These are phyloP conservation scores for Pulveroboletus sp. DNA, from an alignment of 768 basidiomycete genomes.

Conservation along the genomic window DNA sequence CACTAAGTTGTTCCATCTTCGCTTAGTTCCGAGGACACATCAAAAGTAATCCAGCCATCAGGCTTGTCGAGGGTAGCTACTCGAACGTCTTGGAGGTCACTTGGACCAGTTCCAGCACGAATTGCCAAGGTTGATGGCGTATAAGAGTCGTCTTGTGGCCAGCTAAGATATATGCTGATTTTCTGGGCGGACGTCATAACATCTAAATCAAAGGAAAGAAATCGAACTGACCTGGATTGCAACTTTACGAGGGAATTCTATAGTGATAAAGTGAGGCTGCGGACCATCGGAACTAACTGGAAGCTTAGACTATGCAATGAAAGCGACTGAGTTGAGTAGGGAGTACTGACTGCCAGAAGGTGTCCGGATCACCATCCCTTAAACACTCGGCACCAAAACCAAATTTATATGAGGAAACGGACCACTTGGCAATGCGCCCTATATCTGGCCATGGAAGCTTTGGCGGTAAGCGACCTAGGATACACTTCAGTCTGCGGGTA, in stretches of 20 bases:
- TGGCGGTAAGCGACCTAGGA: constrained; percentile 42
- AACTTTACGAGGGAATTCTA: constrained; percentile 90
- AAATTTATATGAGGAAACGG: constrained; percentile 94
- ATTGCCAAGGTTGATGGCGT: constrained; percentile 90
- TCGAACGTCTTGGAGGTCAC: constrained; percentile 90
- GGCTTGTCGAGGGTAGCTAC: constrained; percentile 86
- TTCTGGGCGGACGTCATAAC: constrained; percentile 49
- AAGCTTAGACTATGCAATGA: not conserved
- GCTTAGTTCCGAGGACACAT: constrained; percentile 74
- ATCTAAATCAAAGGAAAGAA: not conserved
- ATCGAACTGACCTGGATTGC: constrained; percentile 67
- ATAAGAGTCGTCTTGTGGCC: constrained; percentile 90
- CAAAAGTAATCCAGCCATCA: constrained; percentile 90
- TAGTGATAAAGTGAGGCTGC: constrained; percentile 93
- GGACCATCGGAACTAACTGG: constrained; percentile 80
- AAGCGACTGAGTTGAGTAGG: not conserved
- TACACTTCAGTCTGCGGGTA: not conserved
- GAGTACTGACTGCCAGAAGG: constrained; percentile 92
- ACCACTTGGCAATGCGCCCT: constrained; percentile 88
- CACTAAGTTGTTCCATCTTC: constrained; percentile 82
- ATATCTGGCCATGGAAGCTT: constrained; percentile 77
- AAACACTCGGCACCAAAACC: constrained; percentile 95
- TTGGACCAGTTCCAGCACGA: constrained; percentile 87
- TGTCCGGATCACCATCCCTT: constrained; percentile 82
- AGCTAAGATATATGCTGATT: constrained; percentile 81